Percentiles rank a stretch among this genome's conserved stretches.
Evolutionary conservation across 2,329 filamentous ascomycete genomes (phyloP).

Genomic region (Ophiostoma himal-ulmi): DNA sequence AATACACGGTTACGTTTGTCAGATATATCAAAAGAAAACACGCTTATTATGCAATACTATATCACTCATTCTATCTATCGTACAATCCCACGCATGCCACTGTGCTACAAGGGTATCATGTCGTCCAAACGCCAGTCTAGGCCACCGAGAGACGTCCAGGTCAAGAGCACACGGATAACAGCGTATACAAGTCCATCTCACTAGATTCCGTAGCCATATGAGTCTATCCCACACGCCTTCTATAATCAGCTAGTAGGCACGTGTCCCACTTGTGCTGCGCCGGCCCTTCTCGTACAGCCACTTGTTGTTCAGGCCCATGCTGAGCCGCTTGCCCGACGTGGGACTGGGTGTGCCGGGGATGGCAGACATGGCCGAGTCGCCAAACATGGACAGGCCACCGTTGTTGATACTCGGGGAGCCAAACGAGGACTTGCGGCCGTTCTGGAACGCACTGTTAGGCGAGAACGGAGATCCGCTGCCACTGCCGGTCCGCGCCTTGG

Average conservation of each 20-base stretch:
- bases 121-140: background rate
- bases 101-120: slow-evolving; percentile 20
- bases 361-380: slow-evolving; percentile 36
- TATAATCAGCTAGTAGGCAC: slow-evolving; percentile 18
- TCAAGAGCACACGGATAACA: background rate
- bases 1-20: background rate
- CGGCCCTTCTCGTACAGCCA: slow-evolving; percentile 87
- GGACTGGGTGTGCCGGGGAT: slow-evolving; percentile 63
- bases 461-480: slow-evolving; percentile 21
- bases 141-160: background rate
- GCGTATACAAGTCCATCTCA: background rate
- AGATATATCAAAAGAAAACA: background rate
- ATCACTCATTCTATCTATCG: slow-evolving; percentile 14
- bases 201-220: background rate
- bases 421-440: slow-evolving; percentile 57
- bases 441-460: slow-evolving; percentile 24
- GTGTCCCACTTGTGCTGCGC: slow-evolving; percentile 41
- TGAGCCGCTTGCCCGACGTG: slow-evolving; percentile 59
- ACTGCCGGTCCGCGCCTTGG: slow-evolving; percentile 48
- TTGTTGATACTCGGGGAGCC: slow-evolving; percentile 49
- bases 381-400: slow-evolving; percentile 43
- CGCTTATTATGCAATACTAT: slow-evolving; percentile 4
- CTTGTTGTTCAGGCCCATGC: slow-evolving; percentile 78
- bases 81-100: slow-evolving; percentile 3
- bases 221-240: background rate